Percentiles rank a stretch among this genome's conserved stretches.
These are phyloP conservation scores for Boletus sp. DNA, from an alignment of 768 basidiomycete species.

Conservation along the genomic window DNA sequence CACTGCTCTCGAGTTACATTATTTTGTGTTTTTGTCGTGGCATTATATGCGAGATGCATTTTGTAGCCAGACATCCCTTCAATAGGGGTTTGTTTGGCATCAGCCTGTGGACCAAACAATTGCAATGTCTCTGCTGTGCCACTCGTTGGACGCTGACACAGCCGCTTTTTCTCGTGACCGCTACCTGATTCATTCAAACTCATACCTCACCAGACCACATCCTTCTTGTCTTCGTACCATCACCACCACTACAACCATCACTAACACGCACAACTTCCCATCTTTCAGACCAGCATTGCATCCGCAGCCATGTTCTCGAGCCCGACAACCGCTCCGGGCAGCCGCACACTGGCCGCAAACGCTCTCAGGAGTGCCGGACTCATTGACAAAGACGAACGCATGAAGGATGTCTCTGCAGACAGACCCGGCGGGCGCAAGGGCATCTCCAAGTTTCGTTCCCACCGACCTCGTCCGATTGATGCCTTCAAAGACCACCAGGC, in stretches of 20 bases:
- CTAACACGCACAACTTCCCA: neutral
- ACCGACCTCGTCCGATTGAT: conserved; percentile 60
- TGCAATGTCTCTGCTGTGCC: neutral
- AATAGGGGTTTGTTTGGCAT: conserved; percentile 26
- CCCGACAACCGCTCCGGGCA: conserved; percentile 54
- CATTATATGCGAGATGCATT: neutral
- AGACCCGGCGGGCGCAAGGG: conserved; percentile 74
- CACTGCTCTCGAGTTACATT: conserved; percentile 14
- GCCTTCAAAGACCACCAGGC: conserved; percentile 47
- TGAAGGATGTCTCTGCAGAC: conserved; percentile 63
- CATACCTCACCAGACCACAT: conserved; percentile 7
- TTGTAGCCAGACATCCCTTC: neutral
- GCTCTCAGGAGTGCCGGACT: conserved; percentile 71
- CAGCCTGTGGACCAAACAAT: conserved; percentile 25
- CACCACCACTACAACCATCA: conserved; percentile 5
- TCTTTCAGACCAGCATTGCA: neutral
- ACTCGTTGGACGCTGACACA: conserved; percentile 22
- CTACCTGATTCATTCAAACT: conserved; percentile 18
- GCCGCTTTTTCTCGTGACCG: conserved; percentile 13
- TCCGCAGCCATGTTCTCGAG: conserved; percentile 51
- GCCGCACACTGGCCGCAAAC: conserved; percentile 54
- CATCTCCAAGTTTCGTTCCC: conserved; percentile 54
- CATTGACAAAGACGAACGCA: conserved; percentile 70
- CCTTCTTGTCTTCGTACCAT: conserved; percentile 17
- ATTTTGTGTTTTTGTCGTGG: conserved; percentile 15